Evolutionary conservation across 805 yeast genomes (phyloP), one percentile per base, ranked within the genome.

Genomic region (Starmerella sp.): DNA sequence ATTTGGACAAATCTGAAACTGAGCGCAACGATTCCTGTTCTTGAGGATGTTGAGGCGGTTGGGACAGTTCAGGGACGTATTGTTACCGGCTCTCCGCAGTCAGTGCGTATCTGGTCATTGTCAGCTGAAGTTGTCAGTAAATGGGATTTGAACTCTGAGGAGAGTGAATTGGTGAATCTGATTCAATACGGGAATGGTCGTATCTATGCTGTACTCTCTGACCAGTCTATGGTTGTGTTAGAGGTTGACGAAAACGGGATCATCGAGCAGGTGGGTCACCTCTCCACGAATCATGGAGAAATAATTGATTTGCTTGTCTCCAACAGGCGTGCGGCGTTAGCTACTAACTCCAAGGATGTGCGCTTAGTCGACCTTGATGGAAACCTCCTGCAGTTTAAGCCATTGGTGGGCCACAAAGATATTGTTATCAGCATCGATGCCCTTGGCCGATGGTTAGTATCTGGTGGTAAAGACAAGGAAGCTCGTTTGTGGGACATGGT

Each of bases 241-340:
- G 75, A 75, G 43, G 58, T 73, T 2, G 13, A n/a, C 31, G 55
- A 52, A 13, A 48, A 7, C 2, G 58, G 62, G 4, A 9, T 6
- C 6, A 38, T 59, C 7, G 10, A 35, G 7, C 15, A 9, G 11
- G 32, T 32, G 28, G 43, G 56, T 6, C 30, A 17, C 43, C 75
- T 89, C 62, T 93, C 96, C 0, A 97, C 97, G 62, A 89, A 89
- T 68, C 96, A 91, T 70, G 97, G 97, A 55, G 91, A 93, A 30
- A 82, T 93, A 63, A 95, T 96, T 2, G 97, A 91, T 66, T 77
- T 89, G 72, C 79, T 81, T 61, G 84, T 81, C 64, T 83, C 82
- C 35, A 93, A 93, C 0, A 65, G 73, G 29, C 57, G 68, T 13
- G 67, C 91, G 46, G 97, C 95, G 5, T 68, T 93, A 60, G 97